Evolutionary conservation across 2,329 filamentous ascomycete genomes (phyloP), one percentile per base, ranked within the genome.

Genomic region (Orbilia brochopaga): DNA sequence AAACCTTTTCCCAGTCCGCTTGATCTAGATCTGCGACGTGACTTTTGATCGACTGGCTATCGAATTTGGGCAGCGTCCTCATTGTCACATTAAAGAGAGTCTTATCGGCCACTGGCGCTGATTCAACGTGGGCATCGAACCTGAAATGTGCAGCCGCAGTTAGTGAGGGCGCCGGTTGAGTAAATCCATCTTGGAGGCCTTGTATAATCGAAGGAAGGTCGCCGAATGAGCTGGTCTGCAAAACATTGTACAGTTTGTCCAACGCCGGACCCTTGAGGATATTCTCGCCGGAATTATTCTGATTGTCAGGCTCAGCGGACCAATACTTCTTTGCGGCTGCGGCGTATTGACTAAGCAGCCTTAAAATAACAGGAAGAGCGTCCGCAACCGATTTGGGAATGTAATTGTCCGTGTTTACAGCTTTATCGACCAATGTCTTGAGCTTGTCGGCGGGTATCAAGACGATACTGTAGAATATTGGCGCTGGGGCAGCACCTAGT

Each of bases 21-120:
- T 19, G 23, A 53, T 53, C 50, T 6, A 53, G 15, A 13, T 53
- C 50, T 21, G 50, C 50, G 13, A 53, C n/a, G 30, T 53, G 50
- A 3, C 2, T 7, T 21, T 35, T 53, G 2, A 53, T 2, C 2
- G 50, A 30, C 19, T 53, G 19, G 10, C 5, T 30, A 19, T 35
- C 50, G 10, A n/a, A 5, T 6, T 27, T 11, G 6, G 50, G 50
- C 13, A 53, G 50, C 21, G 23, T 2, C 2, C 19, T 30, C 13
- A 30, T 30, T 3, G 19, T 53, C 10, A 27, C 19, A 21, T 21
- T 30, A 2, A 53, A 35, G 10, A 53, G 21, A 15, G 17, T 35
- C 23, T 32, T 53, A 19, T 53, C 17, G 8, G 27, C 27, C 4
- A 8, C 27, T 32, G 15, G 15, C 21, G 23, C 21, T 48, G 44